Evolutionary conservation across 2,329 filamentous ascomycete species (phyloP), one percentile per base, ranked within the genome.

Genomic region (Penicillium sp.): DNA sequence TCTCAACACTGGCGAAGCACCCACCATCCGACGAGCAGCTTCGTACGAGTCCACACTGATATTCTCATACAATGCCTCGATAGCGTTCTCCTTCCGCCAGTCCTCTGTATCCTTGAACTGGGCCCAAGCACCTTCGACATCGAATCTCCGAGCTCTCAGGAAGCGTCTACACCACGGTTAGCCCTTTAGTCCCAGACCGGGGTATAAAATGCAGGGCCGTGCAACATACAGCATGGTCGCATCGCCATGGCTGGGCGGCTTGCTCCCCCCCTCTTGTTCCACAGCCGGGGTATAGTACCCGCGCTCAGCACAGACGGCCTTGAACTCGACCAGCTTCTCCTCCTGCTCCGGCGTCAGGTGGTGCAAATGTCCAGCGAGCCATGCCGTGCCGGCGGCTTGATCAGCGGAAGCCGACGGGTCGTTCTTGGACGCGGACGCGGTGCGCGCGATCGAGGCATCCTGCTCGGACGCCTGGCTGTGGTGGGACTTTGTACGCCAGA

Each of bases 91-190:
- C 61, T 82, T 82, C 54, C 92, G 85, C 89, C 92, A 96, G 52
- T 89, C 83, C 72, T 95, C 90, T 0, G 91, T 96, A 48, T 91
- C 89, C 64, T 86, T 85, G 75, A 96, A 95, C 74, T 96, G 92
- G 53, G 76, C 80, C 68, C 86, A 86, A 11, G 92, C 92, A 60
- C 92, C 90, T 60, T 84, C 74, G 9, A 89, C 81, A 25, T 87
- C 76, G 78, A 92, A 96, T 71, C 85, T 88, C 50, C 92, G 85
- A 30, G 92, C 92, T 63, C 92, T 88, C 45, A 96, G 79, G 71
- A 88, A 96, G 54, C 92, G 90, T 56, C 90, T 94, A 47, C 22
- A 41, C 27, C 16, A 11, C n/a, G 4, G n/a, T 45, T 18, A 52
- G 30, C 35, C 25, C 31, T 22, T 13, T 10, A 28, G 46, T 25